Percentiles rank a stretch among this genome's conserved stretches.
These are phyloP conservation scores for Tylopilus subfusipes DNA, from an alignment of 768 basidiomycete species.

Conservation along the genomic window DNA sequence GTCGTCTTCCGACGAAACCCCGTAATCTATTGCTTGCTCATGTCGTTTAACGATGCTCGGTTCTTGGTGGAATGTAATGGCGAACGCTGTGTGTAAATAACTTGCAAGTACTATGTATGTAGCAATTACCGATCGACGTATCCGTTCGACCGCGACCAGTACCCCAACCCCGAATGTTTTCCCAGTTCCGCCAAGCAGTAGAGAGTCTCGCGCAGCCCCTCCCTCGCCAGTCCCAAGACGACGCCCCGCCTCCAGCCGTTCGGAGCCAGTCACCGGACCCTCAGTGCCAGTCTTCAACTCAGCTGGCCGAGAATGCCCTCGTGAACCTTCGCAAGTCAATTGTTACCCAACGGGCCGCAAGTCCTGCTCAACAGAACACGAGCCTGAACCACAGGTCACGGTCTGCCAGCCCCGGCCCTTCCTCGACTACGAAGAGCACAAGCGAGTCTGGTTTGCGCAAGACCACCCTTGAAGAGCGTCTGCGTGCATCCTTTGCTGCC, in stretches of 20 bases:
- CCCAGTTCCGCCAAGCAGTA: slow-evolving; percentile 67
- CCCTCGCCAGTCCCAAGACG: slow-evolving; percentile 38
- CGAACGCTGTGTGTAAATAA: background rate
- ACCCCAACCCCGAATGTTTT: slow-evolving; percentile 54
- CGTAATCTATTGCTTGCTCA: slow-evolving; percentile 13
- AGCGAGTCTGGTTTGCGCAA: slow-evolving; percentile 38
- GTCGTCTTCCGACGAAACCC: slow-evolving; percentile 8
- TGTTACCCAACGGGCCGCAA: slow-evolving; percentile 46
- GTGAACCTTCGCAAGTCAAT: slow-evolving; percentile 63
- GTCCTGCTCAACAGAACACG: slow-evolving; percentile 30
- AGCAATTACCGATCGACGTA: background rate
- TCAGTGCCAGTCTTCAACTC: slow-evolving; percentile 40
- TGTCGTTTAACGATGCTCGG: background rate
- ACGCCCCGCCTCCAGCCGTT: slow-evolving; percentile 23
- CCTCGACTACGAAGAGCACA: slow-evolving; percentile 11
- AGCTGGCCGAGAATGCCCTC: slow-evolving; percentile 59
- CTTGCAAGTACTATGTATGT: too few species aligned
- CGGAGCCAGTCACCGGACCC: slow-evolving; percentile 39
- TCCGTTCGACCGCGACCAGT: background rate
- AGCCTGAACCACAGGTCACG: slow-evolving; percentile 15
- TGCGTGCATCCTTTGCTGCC: slow-evolving; percentile 60
- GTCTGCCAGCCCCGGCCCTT: slow-evolving; percentile 25
- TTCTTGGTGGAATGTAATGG: slow-evolving; percentile 3
- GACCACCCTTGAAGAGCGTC: slow-evolving; percentile 68
- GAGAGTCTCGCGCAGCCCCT: slow-evolving; percentile 58